Conservation (phyloP, 129 eudicot genomes). For the Flaveria robusta region DNA sequence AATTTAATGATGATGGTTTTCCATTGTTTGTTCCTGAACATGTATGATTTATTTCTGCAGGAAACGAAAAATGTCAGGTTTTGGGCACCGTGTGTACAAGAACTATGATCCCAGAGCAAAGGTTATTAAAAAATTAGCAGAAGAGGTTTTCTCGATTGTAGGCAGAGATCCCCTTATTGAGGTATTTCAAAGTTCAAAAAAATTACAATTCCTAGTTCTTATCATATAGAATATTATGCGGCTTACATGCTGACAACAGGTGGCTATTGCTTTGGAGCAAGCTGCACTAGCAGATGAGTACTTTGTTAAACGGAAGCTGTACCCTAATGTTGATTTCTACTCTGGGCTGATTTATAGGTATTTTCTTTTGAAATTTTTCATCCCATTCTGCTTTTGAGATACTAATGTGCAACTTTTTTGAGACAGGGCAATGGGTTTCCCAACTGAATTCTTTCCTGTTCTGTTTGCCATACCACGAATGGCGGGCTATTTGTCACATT, state of each 20-base stretch:
- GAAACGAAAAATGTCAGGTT: constrained; percentile 98
- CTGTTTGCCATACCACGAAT: constrained; percentile 96
- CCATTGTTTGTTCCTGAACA: not conserved
- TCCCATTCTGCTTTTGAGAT: not conserved
- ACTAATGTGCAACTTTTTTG: not conserved
- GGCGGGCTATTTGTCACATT: constrained; percentile 96
- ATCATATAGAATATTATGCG: not conserved
- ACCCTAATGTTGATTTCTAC: constrained; percentile 99
- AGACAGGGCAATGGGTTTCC: constrained; percentile 98
- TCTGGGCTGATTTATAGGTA: constrained; percentile 96
- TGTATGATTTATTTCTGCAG: constrained; percentile 34
- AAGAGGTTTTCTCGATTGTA: constrained; percentile 94
- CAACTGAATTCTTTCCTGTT: constrained; percentile 91
- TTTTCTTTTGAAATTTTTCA: not conserved
- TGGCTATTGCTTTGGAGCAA: constrained; percentile 97
- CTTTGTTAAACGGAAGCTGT: constrained; percentile 90
- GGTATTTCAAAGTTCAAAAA: constrained; percentile 42
- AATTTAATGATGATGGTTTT: not conserved
- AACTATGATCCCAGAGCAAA: constrained; percentile 98
- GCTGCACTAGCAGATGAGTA: constrained; percentile 97
- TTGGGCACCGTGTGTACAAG: constrained; percentile 99
- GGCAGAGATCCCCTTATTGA: constrained; percentile 99
- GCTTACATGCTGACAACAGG: constrained; percentile 52
- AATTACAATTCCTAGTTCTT: not conserved
- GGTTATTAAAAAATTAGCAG: constrained; percentile 93